Conservation (phyloP, 2,329 filamentous ascomycete genomes). For the Venturia nashicola region DNA sequence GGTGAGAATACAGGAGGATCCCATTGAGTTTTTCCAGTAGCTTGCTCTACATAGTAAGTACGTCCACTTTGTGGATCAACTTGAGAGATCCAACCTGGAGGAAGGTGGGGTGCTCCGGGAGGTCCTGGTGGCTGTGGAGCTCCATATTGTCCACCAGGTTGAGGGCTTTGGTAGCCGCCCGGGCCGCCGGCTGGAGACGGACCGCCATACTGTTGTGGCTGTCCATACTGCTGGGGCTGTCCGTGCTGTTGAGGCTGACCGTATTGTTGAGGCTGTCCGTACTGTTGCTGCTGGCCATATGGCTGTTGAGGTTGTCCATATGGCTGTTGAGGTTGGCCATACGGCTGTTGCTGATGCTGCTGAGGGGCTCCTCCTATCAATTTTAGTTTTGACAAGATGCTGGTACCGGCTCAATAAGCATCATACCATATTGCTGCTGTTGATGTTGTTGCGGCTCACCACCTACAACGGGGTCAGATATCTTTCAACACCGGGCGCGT, state of each 20-base stretch:
- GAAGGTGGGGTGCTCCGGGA: conserved; percentile 35
- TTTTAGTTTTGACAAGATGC: neutral
- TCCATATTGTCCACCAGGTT: conserved; percentile 7
- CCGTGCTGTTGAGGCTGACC: conserved; percentile 16
- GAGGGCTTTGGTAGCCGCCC: conserved; percentile 13
- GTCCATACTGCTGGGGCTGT: conserved; percentile 16
- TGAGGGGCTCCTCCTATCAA: neutral
- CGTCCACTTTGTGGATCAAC: conserved; percentile 50
- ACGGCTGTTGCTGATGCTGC: neutral
- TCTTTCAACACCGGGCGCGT: neutral
- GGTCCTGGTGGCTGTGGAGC: conserved; percentile 19
- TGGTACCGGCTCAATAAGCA: neutral
- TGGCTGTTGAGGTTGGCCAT: conserved; percentile 15
- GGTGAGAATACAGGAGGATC: conserved; percentile 36
- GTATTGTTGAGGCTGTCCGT: conserved; percentile 6
- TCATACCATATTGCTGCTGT: neutral
- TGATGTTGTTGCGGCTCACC: neutral
- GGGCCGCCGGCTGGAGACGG: conserved; percentile 13
- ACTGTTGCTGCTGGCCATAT: neutral
- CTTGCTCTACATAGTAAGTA: conserved; percentile 53
- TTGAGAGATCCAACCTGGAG: conserved; percentile 50
- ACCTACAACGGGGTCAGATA: neutral
- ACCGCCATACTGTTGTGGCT: conserved; percentile 16
- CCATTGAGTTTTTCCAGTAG: conserved; percentile 52
- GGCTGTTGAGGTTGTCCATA: conserved; percentile 13